Base-by-base conservation (phyloP, 305 asterid species). In the Fraxinus sp. region DNA sequence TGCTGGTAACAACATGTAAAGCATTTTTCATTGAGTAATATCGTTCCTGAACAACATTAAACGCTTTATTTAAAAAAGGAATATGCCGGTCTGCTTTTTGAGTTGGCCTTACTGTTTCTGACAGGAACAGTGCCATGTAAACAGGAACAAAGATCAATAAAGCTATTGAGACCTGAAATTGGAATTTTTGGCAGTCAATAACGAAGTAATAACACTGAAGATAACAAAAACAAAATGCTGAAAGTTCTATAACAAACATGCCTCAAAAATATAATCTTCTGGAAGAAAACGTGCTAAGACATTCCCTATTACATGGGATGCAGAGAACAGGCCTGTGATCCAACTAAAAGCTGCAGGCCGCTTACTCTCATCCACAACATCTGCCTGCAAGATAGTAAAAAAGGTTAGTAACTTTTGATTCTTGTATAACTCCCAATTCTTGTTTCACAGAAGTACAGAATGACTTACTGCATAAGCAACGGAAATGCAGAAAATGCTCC, bases 281-380 rank as follows among this genome's bases (percentile, higher is more conserved):
- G 98, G 97, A 73, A 96, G 97, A 88, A 94, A 94, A 78, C 99
- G 97, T 2, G 97, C 98, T 2, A 94, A 87, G 70, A 88, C 70
- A 89, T 96, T 92, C 62, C 98, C 99, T 64, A 93, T 41, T 35
- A 96, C 96, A 85, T 93, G 98, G n/a, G 99, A 93, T 82, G 92
- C 93, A 83, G 99, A 96, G 87, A 93, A 94, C 39, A 96, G 90
- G 77, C 99, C 99, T 1, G 95, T 94, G 66, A 94, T 91, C 97
- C 98, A 96, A 87, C 98, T 88, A 84, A 96, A 93, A 82, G 90
- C 95, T 20, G 93, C 92, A 82, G 97, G 90, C 87, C 97, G 92
- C 81, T 82, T 91, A 80, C 88, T 74, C 68, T 75, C 90, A 4
- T 92, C 97, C 57, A 91, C 80, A 75, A 96, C 93, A 87, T 96